A percentile compares a stretch with the other conserved stretches of the same genome.
Evolutionary conservation across 352 stramenopile species (phyloP).

Genomic region (Poterioochromonas sp.): DNA sequence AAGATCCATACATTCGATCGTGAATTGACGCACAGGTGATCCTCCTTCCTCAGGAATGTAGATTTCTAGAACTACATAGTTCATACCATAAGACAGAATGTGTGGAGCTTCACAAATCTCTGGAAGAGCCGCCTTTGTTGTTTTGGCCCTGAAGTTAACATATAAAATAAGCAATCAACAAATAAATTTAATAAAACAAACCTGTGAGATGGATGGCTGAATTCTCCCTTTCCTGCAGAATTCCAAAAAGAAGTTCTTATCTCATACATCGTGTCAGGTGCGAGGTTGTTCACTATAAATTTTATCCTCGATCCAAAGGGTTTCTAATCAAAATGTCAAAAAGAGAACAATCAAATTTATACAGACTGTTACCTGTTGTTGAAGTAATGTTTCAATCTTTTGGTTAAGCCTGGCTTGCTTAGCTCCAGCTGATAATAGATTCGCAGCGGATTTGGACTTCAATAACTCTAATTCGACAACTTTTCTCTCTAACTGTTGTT

Average conservation of each 20-base stretch:
- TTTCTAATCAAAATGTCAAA: background rate
- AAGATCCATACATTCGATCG: background rate
- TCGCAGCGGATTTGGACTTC: background rate
- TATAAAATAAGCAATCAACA: too few species aligned
- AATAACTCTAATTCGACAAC: background rate
- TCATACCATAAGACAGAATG: background rate
- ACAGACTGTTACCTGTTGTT: background rate
- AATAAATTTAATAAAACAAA: background rate
- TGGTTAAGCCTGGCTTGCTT: background rate
- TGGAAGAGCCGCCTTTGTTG: constrained; percentile 1
- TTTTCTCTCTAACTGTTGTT: background rate
- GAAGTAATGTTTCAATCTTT: background rate
- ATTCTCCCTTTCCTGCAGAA: background rate
- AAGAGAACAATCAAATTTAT: too few species aligned
- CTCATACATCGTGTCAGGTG: constrained; percentile 7
- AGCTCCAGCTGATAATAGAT: background rate
- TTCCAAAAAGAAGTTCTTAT: background rate
- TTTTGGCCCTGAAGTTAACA: constrained; percentile 18
- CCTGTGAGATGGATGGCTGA: background rate
- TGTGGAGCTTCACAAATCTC: background rate
- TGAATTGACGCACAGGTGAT: background rate
- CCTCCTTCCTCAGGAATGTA: background rate
- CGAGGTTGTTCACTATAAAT: background rate
- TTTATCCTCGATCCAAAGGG: background rate
- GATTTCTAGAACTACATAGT: background rate